phyloP scores from a whole-genome alignment of 2,329 filamentous ascomycete genomes.

The Sporothrix schenckii region DNA sequence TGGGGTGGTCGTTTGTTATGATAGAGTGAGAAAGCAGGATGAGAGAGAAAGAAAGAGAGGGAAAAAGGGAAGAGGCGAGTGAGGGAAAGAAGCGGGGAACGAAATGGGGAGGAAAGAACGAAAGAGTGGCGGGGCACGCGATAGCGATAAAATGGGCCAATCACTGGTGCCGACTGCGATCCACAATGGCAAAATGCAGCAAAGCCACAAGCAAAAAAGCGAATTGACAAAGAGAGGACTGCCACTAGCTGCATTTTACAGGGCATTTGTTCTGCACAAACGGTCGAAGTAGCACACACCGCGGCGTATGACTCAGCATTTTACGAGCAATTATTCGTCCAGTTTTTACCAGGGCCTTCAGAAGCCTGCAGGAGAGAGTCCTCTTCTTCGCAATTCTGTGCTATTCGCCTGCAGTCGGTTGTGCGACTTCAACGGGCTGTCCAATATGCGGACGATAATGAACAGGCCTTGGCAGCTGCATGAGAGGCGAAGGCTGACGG shows the following conservation, averaged over 20 bases:
- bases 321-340: conserved; percentile 6
- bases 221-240: neutral
- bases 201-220: conserved; percentile 22
- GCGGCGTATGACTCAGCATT: conserved; percentile 12
- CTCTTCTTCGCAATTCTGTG: conserved; percentile 18
- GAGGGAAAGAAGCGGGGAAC: conserved; percentile 29
- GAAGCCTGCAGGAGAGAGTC: neutral
- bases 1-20: conserved; percentile 20
- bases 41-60: conserved; percentile 24
- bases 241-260: conserved; percentile 24
- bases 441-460: conserved; percentile 25
- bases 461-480: conserved; percentile 1
- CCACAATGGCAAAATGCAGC: conserved; percentile 32
- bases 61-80: conserved; percentile 27
- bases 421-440: neutral
- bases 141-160: conserved; percentile 28
- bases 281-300: neutral
- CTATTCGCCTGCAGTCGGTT: conserved; percentile 10
- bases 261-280: conserved; percentile 5
- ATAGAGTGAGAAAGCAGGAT: conserved; percentile 25
- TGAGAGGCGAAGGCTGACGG: neutral
- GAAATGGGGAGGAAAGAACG: conserved; percentile 22
- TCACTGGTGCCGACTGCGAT: neutral
- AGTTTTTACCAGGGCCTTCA: neutral
- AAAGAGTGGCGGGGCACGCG: conserved; percentile 36